Percentiles rank a stretch among this genome's conserved stretches.
Conservation (phyloP, 805 yeast genomes). For the Starmerella stigmatis region DNA sequence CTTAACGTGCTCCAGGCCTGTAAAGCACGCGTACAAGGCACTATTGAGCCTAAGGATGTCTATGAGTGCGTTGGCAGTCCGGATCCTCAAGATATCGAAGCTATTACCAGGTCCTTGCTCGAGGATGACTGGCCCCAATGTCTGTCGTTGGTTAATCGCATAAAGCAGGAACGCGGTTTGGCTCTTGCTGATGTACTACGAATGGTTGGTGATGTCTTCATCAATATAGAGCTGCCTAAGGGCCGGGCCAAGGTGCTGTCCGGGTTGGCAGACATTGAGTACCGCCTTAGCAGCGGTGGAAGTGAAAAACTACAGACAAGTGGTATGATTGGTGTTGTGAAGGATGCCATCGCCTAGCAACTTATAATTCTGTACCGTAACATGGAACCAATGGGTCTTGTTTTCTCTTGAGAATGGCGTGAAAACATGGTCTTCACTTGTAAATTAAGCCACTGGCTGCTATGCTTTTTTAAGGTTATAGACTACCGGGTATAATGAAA, state of each 20-base stretch:
- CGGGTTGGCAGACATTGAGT: slow-evolving; percentile 79
- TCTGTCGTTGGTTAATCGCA: slow-evolving; percentile 49
- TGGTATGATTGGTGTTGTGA: slow-evolving; percentile 76
- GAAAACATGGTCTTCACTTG: too few species aligned
- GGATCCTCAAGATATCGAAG: slow-evolving; percentile 71
- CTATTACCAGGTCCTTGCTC: slow-evolving; percentile 63
- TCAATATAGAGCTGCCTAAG: slow-evolving; percentile 51
- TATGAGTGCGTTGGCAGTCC: slow-evolving; percentile 96
- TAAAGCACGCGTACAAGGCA: slow-evolving; percentile 56
- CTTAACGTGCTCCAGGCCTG: slow-evolving; percentile 91
- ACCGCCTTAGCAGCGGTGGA: slow-evolving; percentile 85
- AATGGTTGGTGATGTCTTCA: slow-evolving; percentile 63
- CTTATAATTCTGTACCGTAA: too few species aligned
- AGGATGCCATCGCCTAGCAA: slow-evolving; percentile 2
- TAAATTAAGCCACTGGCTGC: too few species aligned
- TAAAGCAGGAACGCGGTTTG: slow-evolving; percentile 66
- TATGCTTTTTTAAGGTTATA: too few species aligned
- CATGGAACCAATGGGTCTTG: too few species aligned
- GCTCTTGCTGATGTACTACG: slow-evolving; percentile 78
- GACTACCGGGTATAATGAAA: too few species aligned
- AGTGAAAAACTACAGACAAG: slow-evolving; percentile 81
- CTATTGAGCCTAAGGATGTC: slow-evolving; percentile 62
- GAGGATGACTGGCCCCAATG: slow-evolving; percentile 84
- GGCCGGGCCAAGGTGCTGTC: slow-evolving; percentile 56
- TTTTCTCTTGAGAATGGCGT: too few species aligned